Evolutionary conservation across 2,329 filamentous ascomycete genomes (phyloP), one percentile per base, ranked within the genome.

Genomic region (Endoconidiophora laricicola): DNA sequence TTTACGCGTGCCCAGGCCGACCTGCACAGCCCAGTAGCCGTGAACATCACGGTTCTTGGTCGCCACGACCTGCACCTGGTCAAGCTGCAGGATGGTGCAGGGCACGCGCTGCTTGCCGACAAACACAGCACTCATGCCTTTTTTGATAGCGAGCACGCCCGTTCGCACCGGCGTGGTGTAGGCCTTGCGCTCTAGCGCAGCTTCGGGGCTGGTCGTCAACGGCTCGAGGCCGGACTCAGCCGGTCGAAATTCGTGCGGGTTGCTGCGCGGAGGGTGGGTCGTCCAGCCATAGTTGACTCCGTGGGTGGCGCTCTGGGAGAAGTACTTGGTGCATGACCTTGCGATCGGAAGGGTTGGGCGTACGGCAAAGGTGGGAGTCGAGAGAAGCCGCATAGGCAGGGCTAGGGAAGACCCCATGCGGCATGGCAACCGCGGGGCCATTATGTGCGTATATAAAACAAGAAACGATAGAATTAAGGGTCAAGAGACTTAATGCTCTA

Each of bases 41-140:
- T 96, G 80, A 60, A 73, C 70, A 55, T 79, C 70, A 33, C 79
- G 70, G 55, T 86, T 91, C 73, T 94, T 95, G 67, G 85, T 81
- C 53, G 82, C 80, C 38, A 95, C 71, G 6, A 95, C 87, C 67
- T 96, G 83, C 54, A 93, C 87, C 59, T 86, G 75, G 65, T 98
- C 91, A 59, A 98, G 73, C 69, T 96, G 88, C 52, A 98, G 74
- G 48, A 98, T 83, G 12, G 91, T 98, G 70, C 87, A 94, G 18
- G 88, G 74, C 52, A 81, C 83, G 56, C 90, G 80, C 56, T 74
- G 75, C 58, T 84, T 83, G 58, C 79, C 76, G 60, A 87, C 81
- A 72, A 83, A 96, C 56, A 95, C 68, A 54, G 83, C 88, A 41
- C 87, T 94, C 85, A 98, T 96, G 65, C 91, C 91, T 69, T 88